Evolutionary conservation across 345 rosid genomes (phyloP), one percentile per base, ranked within the genome.

Genomic region (Citrus hindsii): DNA sequence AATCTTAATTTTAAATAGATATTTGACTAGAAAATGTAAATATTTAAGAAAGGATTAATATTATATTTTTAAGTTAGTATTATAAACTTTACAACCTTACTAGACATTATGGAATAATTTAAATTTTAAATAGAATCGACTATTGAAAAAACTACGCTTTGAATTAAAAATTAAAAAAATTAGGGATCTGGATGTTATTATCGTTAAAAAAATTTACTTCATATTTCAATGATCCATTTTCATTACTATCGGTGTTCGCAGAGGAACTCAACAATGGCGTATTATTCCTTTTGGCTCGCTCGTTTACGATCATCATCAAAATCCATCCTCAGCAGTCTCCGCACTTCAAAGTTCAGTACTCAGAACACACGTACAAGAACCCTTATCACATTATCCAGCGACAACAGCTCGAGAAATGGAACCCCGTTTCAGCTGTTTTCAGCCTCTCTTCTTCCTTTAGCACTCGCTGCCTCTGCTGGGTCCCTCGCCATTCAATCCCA

Each of bases 401-500:
- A 75, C 30, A 3, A 8, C 37, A 32, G 67, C 70, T 22, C 28
- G 13, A 22, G 27, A 32, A 33, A 67, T n/a, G 70, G 64, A 42
- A 66, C 33, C 32, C 83, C 81, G 35, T 72, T 65, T 24, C 77
- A 27, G 37, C 59, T 73, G 59, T 86, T 88, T 81, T 83, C 90
- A 9, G 69, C 82, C 40, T 86, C 88, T 69, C 84, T 92, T 67
- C 82, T 93, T 74, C 91, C 98, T 7, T 32, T 91, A 9, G 89
- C 91, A 16, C 78, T 91, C 13, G 91, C 89, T 1, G 84, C 80
- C 30, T 87, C 98, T 7, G 92, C 91, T 67, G 88, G 86, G 2
- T 85, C 91, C 6, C 80, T 89, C 53, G 87, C 87, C 18, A 78
- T 82, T 71, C 87, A 79, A 71, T 82, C 78, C 71, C 89, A 78